A percentile compares a stretch with the other conserved stretches of the same genome.
Evolutionary conservation across 805 yeast species (phyloP).

Genomic region (Lachancea fermentati): DNA sequence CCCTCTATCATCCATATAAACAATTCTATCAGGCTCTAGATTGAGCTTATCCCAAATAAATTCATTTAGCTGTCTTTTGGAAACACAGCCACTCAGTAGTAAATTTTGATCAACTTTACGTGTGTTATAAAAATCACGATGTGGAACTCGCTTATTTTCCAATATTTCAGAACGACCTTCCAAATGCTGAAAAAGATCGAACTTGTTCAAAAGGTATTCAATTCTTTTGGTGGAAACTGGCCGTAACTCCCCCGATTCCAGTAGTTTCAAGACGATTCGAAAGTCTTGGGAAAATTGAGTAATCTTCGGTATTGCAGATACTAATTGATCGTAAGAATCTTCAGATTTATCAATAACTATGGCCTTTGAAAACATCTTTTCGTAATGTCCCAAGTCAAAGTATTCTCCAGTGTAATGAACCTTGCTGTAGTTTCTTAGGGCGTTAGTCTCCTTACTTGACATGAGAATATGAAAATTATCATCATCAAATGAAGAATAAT

Average conservation of each 20-base stretch:
- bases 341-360: background rate
- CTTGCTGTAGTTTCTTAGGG: background rate
- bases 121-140: constrained; percentile 77
- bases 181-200: constrained; percentile 33
- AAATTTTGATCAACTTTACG: constrained; percentile 71
- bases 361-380: constrained; percentile 11
- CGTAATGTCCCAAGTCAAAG: constrained; percentile 31
- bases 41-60: constrained; percentile 35
- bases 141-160: constrained; percentile 36
- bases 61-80: constrained; percentile 30
- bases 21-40: constrained; percentile 33
- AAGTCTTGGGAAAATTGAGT: constrained; percentile 29
- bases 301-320: background rate
- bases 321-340: constrained; percentile 5
- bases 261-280: constrained; percentile 17
- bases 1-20: constrained; percentile 23
- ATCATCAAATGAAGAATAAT: constrained; percentile 7
- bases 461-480: background rate
- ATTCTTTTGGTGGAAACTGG: constrained; percentile 26
- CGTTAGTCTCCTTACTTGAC: background rate
- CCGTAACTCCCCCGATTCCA: constrained; percentile 15
- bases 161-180: constrained; percentile 33
- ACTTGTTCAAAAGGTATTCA: constrained; percentile 31
- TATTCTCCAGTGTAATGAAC: constrained; percentile 35
- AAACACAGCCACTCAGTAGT: constrained; percentile 25